These are phyloP conservation scores for Tetrastigma voinierianum DNA, from an alignment of 164 flowering plant genomes.

Conservation along the genomic window DNA sequence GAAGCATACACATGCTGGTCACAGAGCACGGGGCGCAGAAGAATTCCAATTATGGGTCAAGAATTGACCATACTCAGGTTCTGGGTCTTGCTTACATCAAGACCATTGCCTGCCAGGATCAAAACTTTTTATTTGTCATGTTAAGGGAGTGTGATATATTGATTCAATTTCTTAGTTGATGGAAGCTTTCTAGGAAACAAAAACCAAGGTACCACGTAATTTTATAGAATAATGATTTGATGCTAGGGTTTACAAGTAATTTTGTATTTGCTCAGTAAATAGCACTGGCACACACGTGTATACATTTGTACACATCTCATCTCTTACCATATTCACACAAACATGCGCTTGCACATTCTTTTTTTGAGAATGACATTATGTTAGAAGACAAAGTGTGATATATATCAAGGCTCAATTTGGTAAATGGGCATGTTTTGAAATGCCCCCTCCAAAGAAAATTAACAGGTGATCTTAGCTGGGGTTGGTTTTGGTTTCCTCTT, in stretches of 20 bases:
- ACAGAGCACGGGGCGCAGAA: slow-evolving; percentile 74
- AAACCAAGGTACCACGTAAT: slow-evolving; percentile 46
- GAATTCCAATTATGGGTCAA: slow-evolving; percentile 85
- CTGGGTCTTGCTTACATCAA: slow-evolving; percentile 80
- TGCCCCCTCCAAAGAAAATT: too few species aligned
- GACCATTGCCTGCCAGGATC: slow-evolving; percentile 38
- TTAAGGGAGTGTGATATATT: slow-evolving; percentile 87
- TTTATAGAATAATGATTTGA: neutral
- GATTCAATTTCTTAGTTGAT: slow-evolving; percentile 71
- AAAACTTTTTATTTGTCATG: slow-evolving; percentile 72
- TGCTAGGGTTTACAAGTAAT: neutral
- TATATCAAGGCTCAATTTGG: too few species aligned
- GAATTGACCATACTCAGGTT: slow-evolving; percentile 91
- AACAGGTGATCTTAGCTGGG: too few species aligned
- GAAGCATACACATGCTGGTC: slow-evolving; percentile 99
- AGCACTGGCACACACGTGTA: neutral
- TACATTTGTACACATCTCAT: neutral
- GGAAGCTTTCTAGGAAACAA: slow-evolving; percentile 75
- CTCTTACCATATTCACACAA: too few species aligned
- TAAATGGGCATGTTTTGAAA: too few species aligned
- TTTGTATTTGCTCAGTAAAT: neutral
- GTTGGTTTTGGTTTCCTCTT: too few species aligned
- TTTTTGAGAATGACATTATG: too few species aligned
- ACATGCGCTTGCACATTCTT: too few species aligned
- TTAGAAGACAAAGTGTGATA: too few species aligned